These are phyloP conservation scores for Bigelowiella natans DNA, from an alignment of 78 protist species.

Conservation along the genomic window DNA sequence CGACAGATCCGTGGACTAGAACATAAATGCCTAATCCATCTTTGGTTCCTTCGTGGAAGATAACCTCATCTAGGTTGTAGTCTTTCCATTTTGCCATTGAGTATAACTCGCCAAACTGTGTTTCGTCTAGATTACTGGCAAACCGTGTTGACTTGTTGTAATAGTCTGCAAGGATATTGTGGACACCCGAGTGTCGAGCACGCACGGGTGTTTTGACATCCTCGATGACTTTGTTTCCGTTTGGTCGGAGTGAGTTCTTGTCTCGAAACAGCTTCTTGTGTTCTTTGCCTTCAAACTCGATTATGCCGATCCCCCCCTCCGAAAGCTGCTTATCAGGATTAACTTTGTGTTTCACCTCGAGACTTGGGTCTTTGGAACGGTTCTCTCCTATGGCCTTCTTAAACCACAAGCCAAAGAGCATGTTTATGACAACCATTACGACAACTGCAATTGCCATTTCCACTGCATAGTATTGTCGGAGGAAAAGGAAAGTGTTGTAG, in stretches of 20 bases:
- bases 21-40: neutral
- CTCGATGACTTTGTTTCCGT: too few relatives aligned
- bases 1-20: neutral
- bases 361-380: neutral
- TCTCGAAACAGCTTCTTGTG: neutral
- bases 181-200: too few relatives aligned
- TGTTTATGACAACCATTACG: neutral
- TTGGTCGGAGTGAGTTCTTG: neutral
- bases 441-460: neutral
- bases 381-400: neutral
- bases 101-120: too few relatives aligned
- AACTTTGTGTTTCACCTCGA: neutral
- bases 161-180: too few relatives aligned
- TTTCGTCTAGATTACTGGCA: too few relatives aligned
- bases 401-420: neutral
- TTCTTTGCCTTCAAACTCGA: neutral
- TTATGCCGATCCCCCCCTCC: neutral
- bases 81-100: too few relatives aligned
- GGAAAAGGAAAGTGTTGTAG: too few relatives aligned
- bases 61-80: too few relatives aligned
- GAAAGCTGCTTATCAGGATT: neutral
- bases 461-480: too few relatives aligned
- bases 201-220: too few relatives aligned
- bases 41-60: neutral
- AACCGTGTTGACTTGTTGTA: too few relatives aligned